These are phyloP conservation scores for Dactylellina drechsleri DNA, from an alignment of 2,329 filamentous ascomycete genomes.

Conservation along the genomic window DNA sequence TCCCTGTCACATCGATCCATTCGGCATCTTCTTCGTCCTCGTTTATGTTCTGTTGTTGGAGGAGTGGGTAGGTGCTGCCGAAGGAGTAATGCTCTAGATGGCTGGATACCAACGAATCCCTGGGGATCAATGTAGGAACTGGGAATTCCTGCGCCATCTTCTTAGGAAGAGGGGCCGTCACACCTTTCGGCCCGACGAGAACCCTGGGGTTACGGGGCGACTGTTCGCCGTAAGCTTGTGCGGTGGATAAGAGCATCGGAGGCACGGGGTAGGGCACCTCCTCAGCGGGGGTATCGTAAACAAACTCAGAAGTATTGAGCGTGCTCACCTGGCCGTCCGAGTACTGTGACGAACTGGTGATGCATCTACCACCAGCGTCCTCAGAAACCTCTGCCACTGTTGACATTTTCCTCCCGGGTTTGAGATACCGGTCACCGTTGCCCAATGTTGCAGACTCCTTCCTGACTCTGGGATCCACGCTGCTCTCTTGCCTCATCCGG, in stretches of 20 bases:
- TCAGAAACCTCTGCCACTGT: slow-evolving; percentile 4
- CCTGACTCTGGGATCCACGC: slow-evolving; percentile 7
- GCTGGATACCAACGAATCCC: slow-evolving; percentile 31
- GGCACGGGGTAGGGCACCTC: slow-evolving; percentile 47
- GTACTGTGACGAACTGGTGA: slow-evolving; percentile 44
- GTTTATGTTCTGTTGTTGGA: not conserved
- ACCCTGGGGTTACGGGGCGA: slow-evolving; percentile 39
- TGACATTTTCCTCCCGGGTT: slow-evolving; percentile 14
- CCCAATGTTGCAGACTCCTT: slow-evolving; percentile 20
- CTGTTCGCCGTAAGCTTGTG: slow-evolving; percentile 21
- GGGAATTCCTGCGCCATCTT: slow-evolving; percentile 49
- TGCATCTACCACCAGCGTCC: slow-evolving; percentile 19
- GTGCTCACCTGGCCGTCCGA: slow-evolving; percentile 45
- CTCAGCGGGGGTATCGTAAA: slow-evolving; percentile 34
- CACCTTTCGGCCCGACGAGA: slow-evolving; percentile 39
- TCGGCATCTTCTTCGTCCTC: not conserved
- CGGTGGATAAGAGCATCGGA: slow-evolving; percentile 31
- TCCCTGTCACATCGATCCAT: slow-evolving; percentile 24
- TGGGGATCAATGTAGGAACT: slow-evolving; percentile 31
- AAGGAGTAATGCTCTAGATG: slow-evolving; percentile 21
- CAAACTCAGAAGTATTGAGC: slow-evolving; percentile 31
- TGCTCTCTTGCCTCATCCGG: slow-evolving; percentile 1
- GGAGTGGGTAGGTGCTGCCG: slow-evolving; percentile 23
- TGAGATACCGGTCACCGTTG: slow-evolving; percentile 19
- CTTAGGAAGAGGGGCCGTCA: slow-evolving; percentile 31